Evolutionary conservation across 192 early-diverging fungal genomes (phyloP), one percentile per base, ranked within the genome.

Genomic region (Coemansia sp.): DNA sequence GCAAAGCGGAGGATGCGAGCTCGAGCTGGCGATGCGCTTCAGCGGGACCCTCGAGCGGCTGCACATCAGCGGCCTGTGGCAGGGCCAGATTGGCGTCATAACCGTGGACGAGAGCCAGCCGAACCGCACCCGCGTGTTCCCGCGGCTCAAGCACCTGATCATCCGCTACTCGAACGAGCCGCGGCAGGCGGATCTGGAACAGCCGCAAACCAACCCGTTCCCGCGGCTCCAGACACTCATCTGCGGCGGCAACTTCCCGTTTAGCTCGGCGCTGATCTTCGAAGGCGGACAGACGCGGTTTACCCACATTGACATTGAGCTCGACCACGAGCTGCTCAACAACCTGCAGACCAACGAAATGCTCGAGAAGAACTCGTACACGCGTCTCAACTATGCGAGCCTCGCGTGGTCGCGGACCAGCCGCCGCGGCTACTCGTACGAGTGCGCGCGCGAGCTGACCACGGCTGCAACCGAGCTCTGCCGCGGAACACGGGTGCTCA

Each of bases 201-300:
- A 49, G 21, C 28, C 48, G 12, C 48, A 27, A 23, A 16, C 14
- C 6, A 50, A 50, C 28, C 48, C 48, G 28, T 50, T 50, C n/a
- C 48, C 48, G 14, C 12, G 28, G n/a, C 48, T 50, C 2, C 5
- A 50, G 14, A 29, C 48, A n/a, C 48, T 50, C 24, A 50, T 27
- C 25, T 50, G 48, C 25, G 8, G 48, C 24, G 48, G 48, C 16
- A 27, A n/a, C n/a, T 50, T 50, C 28, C 48, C 48, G n/a, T 50
- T 50, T 8, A 28, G n/a, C 27, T 50, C 48, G 12, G 22, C 48
- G 6, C 16, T 28, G 24, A 29, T 50, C 7, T 50, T 50, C n/a
- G 24, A 23, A 6, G 28, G 12, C 4, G 28, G 48, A n/a, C 18
- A 28, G 24, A 4, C 14, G 10, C 48, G 28, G 48, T 27, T 50